Conservation (phyloP, 140 eudicot species). For the Bidens hawaiensis region DNA sequence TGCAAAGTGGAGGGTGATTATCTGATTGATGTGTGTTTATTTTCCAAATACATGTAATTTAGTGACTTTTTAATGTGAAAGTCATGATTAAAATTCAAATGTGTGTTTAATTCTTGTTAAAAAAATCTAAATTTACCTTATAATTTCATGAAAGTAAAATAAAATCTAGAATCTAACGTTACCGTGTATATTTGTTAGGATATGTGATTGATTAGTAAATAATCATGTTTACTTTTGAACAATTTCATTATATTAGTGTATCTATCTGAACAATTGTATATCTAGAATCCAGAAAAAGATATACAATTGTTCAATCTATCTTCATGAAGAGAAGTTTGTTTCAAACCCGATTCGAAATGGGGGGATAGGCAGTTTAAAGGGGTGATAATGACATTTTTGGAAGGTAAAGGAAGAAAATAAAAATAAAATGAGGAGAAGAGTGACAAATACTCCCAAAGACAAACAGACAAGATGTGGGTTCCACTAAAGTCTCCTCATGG, state of each 20-base stretch:
- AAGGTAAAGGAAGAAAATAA: conserved; percentile 1
- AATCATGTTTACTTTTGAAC: background rate
- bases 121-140: background rate
- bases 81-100: background rate
- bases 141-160: background rate
- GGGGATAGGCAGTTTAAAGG: background rate
- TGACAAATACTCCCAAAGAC: conserved; percentile 61
- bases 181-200: no score
- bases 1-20: conserved; percentile 4
- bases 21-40: background rate
- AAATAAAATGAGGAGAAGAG: background rate
- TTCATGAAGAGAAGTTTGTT: no score
- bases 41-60: background rate
- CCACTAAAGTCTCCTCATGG: conserved; percentile 31
- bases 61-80: background rate
- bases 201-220: background rate
- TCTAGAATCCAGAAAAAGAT: no score
- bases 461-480: conserved; percentile 79
- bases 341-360: no score
- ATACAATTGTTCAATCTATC: no score
- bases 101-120: background rate
- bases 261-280: background rate
- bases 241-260: background rate
- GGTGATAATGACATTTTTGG: conserved; percentile 1
- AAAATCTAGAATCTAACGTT: background rate